Conservation (phyloP, 2,329 filamentous ascomycete species). For the Neonectria sp. region DNA sequence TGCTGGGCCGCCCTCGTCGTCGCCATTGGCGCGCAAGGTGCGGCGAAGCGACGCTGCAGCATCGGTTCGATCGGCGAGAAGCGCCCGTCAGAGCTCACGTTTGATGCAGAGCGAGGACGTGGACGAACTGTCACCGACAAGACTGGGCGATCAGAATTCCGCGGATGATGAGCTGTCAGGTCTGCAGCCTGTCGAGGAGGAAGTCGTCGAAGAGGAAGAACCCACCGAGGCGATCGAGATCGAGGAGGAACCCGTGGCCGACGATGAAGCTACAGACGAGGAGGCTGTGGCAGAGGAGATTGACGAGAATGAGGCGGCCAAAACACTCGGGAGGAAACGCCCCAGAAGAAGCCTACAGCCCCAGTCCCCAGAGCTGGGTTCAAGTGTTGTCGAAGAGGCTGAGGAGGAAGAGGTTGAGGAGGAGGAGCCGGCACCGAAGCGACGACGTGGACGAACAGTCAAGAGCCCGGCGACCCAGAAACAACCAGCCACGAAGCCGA, state of each 20-base stretch:
- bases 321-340: conserved; percentile 60
- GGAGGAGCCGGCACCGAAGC: conserved; percentile 55
- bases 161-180: conserved; percentile 35
- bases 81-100: conserved; percentile 40
- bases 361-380: conserved; percentile 61
- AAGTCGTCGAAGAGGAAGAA: conserved; percentile 1
- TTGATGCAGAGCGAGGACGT: conserved; percentile 39
- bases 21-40: conserved; percentile 61
- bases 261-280: conserved; percentile 40
- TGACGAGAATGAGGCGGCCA: conserved; percentile 59
- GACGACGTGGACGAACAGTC: conserved; percentile 53
- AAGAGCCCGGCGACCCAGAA: conserved; percentile 61
- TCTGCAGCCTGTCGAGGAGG: conserved; percentile 25
- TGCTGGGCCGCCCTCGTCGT: conserved; percentile 52
- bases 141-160: conserved; percentile 15
- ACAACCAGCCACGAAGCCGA: conserved; percentile 51
- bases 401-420: conserved; percentile 41
- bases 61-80: conserved; percentile 51
- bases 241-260: conserved; percentile 42
- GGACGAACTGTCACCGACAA: conserved; percentile 55
- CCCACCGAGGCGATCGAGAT: conserved; percentile 21
- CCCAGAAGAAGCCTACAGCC: conserved; percentile 54
- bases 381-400: conserved; percentile 51
- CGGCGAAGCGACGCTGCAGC: conserved; percentile 53
- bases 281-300: conserved; percentile 60